Percentiles rank a stretch among this genome's conserved stretches.
These are phyloP conservation scores for Scedosporium boydii DNA, from an alignment of 2,329 filamentous ascomycete species.

Conservation along the genomic window DNA sequence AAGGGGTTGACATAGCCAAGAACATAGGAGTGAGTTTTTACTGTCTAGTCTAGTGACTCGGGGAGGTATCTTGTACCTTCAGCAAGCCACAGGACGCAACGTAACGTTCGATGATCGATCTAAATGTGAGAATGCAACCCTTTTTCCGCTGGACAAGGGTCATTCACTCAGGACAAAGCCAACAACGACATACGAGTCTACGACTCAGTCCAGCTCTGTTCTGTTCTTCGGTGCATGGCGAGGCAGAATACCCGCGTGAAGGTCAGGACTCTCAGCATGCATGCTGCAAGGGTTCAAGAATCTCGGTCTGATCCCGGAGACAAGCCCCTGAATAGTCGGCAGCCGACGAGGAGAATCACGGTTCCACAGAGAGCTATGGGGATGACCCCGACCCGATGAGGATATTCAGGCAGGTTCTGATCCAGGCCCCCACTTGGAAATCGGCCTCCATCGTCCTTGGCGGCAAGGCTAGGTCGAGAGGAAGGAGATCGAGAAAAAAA, in stretches of 20 bases:
- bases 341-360: not conserved
- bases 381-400: not conserved
- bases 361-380: not conserved
- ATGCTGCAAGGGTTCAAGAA: not conserved
- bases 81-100: slow-evolving; percentile 1
- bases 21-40: not conserved
- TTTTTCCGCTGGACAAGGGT: not conserved
- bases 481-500: not conserved
- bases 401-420: not conserved
- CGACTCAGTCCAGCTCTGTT: not conserved
- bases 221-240: not conserved
- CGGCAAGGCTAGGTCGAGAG: not conserved
- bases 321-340: not conserved
- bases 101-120: not conserved
- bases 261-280: not conserved
- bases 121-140: not conserved
- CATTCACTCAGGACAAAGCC: not conserved
- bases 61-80: not conserved
- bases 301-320: not conserved
- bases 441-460: not conserved
- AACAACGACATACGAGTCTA: not conserved
- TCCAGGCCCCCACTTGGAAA: not conserved
- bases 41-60: not conserved
- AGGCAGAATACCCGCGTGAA: not conserved
- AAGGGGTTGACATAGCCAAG: not conserved